These are phyloP conservation scores for Dactylellina sp. DNA, from an alignment of 2,329 filamentous ascomycete genomes.

Conservation along the genomic window DNA sequence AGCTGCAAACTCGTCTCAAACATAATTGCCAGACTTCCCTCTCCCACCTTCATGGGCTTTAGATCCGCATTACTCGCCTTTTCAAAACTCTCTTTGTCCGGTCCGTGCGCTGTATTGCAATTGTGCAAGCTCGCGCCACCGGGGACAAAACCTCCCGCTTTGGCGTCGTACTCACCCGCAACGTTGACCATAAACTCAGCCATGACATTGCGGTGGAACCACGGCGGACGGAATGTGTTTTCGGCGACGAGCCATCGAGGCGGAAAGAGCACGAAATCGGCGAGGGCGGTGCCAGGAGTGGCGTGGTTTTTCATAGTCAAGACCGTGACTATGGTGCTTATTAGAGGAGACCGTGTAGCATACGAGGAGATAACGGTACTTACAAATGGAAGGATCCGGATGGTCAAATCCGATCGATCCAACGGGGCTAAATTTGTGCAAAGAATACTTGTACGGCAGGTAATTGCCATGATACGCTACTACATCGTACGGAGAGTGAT, in stretches of 20 bases:
- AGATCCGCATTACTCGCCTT: slow-evolving; percentile 69
- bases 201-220: slow-evolving; percentile 75
- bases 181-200: slow-evolving; percentile 76
- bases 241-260: slow-evolving; percentile 74
- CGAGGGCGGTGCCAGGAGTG: slow-evolving; percentile 72
- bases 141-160: slow-evolving; percentile 71
- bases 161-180: slow-evolving; percentile 72
- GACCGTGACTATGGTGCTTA: slow-evolving; percentile 68
- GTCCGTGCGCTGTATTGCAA: slow-evolving; percentile 77
- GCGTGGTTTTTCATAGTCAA: slow-evolving; percentile 70
- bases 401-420: slow-evolving; percentile 81
- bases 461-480: slow-evolving; percentile 85
- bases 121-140: slow-evolving; percentile 75
- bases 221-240: slow-evolving; percentile 72
- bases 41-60: slow-evolving; percentile 70
- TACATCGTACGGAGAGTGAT: slow-evolving; percentile 80
- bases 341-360: background rate
- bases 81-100: slow-evolving; percentile 70
- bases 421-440: slow-evolving; percentile 80
- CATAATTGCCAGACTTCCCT: slow-evolving; percentile 69
- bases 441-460: slow-evolving; percentile 84
- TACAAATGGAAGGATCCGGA: slow-evolving; percentile 78
- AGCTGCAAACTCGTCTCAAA: slow-evolving; percentile 71
- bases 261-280: slow-evolving; percentile 75
- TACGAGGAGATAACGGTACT: background rate